Base-by-base conservation (phyloP, 2,329 filamentous ascomycete species). In the Pseudogymnoascus sp. region DNA sequence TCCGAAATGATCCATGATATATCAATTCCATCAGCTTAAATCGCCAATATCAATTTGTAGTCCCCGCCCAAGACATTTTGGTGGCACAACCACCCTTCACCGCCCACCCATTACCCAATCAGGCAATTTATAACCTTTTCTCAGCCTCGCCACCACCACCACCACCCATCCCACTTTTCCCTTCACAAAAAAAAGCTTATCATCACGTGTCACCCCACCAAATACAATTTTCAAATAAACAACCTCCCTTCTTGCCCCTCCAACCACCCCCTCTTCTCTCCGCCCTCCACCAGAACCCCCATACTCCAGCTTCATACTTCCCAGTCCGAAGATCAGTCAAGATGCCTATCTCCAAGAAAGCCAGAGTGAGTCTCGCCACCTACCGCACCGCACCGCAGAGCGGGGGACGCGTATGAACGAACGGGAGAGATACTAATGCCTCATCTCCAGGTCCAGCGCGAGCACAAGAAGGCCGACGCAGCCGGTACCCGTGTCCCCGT, bases 391-490 rank as follows among this genome's bases (percentile, higher is more conserved):
- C 21, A 12, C 62, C 16, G 28, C 7, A 10, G 18, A 31, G 31
- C 37, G 14, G 3, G 25, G 42, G n/a, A 40, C 40, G 18, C 50
- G 23, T 16, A 23, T 25, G 37, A 14, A 7, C n/a, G 8, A 10
- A 10, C 6, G 34, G n/a, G 18, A 12, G 37, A 21, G 23, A 21
- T 60, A 61, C 23, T 23, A 38, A 60, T 28, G 6, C 28, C 12
- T 4, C 8, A 16, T 37, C 50, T 37, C 50, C 70, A 83, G 77
- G 75, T 81, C 68, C 75, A 78, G 68, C 79, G 79, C 71, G 82
- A 84, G 73, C 82, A 84, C 74, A 81, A 83, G 70, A 81, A 78
- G 67, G 82, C 78, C 44, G 82, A 84, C 3, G 78, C 78, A 28
- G 81, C 80, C 31, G 82, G 82, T 65, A 84, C 82, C 62, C 78